phyloP scores from a whole-genome alignment of 2,329 filamentous ascomycete species.

The Colletotrichum sp. region DNA sequence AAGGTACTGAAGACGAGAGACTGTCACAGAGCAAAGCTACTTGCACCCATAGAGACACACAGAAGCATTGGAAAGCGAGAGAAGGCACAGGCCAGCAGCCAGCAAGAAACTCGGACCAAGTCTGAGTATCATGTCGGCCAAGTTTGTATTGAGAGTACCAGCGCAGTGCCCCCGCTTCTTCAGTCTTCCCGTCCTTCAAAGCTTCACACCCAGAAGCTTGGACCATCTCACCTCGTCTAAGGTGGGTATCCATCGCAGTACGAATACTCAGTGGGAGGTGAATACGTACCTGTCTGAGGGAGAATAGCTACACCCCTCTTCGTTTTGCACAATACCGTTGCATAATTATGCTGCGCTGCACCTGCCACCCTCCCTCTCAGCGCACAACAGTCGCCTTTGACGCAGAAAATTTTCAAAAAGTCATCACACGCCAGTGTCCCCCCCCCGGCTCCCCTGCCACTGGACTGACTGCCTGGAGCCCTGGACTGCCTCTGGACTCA shows the following conservation, averaged over 20 bases:
- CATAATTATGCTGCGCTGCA: not conserved
- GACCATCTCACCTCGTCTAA: not conserved
- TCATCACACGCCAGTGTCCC: constrained; percentile 16
- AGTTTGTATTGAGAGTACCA: not conserved
- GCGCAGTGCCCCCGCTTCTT: not conserved
- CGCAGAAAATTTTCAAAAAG: constrained; percentile 20
- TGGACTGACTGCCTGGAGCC: not conserved
- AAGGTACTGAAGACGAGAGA: not conserved
- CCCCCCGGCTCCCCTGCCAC: constrained; percentile 1
- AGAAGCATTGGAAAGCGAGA: not conserved
- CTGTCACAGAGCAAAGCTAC: not conserved
- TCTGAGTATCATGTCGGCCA: not conserved
- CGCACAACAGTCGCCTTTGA: constrained; percentile 15
- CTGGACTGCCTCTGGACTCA: not conserved
- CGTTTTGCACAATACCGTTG: not conserved
- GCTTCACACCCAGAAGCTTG: not conserved
- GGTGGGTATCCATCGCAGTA: not conserved
- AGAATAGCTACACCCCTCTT: not conserved
- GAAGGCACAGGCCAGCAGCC: not conserved
- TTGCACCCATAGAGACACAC: not conserved
- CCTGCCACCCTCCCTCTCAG: not conserved
- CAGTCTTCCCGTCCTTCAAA: not conserved
- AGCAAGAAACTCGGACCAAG: not conserved
- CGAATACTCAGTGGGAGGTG: no score
- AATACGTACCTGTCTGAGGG: not conserved